Evolutionary conservation across 2,329 filamentous ascomycete genomes (phyloP).

Genomic region (Sclerotinia sclerotiorum): DNA sequence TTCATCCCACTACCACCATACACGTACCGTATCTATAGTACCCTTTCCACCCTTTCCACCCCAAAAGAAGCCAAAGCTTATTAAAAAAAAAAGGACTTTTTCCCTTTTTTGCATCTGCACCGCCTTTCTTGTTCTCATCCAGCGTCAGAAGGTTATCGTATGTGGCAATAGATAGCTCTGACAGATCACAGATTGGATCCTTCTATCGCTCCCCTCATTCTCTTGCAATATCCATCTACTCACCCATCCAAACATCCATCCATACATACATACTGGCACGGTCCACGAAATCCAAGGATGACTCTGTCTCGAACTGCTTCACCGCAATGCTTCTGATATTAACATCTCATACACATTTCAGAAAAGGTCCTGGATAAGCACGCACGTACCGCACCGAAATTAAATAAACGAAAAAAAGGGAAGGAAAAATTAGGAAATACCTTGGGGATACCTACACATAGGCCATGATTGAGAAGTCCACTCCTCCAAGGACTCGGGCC

Average conservation of each 20-base stretch:
- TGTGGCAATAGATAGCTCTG: conserved; percentile 3
- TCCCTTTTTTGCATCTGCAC: conserved; percentile 13
- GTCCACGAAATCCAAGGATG: conserved; percentile 18
- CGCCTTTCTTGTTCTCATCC: conserved; percentile 8
- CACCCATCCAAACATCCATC: neutral
- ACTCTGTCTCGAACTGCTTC: conserved; percentile 13
- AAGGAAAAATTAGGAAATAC: neutral
- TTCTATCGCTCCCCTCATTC: neutral
- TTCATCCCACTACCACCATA: neutral
- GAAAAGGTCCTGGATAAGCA: conserved; percentile 15
- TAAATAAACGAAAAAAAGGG: conserved; percentile 7
- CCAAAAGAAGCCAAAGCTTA: conserved; percentile 13
- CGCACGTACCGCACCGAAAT: conserved; percentile 13
- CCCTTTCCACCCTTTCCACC: conserved; percentile 9
- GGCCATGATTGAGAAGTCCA: conserved; percentile 21
- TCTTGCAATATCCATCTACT: neutral
- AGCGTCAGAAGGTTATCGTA: neutral
- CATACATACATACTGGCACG: conserved; percentile 4
- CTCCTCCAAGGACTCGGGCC: conserved; percentile 16
- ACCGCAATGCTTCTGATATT: conserved; percentile 23
- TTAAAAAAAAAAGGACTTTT: neutral
- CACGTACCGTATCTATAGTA: conserved; percentile 13
- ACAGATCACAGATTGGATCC: neutral
- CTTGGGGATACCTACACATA: conserved; percentile 2
- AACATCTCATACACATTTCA: conserved; percentile 15